Evolutionary conservation across 345 rosid species (phyloP), one percentile per base, ranked within the genome.

Genomic region (Populus simonii): DNA sequence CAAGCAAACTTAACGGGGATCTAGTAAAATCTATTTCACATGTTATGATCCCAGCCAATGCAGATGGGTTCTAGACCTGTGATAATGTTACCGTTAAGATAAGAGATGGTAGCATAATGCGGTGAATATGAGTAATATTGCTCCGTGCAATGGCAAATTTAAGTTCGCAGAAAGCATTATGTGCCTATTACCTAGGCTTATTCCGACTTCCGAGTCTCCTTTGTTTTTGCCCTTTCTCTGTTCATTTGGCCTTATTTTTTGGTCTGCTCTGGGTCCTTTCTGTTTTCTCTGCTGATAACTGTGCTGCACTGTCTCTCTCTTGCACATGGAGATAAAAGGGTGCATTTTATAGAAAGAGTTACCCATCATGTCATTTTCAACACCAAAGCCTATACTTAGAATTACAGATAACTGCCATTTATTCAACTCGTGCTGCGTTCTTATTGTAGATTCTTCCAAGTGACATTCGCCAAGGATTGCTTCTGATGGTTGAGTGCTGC

Each of bases 381-480:
- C 11, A 15, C 18, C 17, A 45, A 45, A 45, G 3, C 17, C 51
- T 45, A 0, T 13, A 2, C 49, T 45, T 45, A 13, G 51, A 13
- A 49, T 72, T 29, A 17, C 36, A 61, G 36, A 36, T 25, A 53
- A 68, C 3, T 59, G 7, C 39, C 20, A 10, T 36, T 66, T 38
- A 66, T 66, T 23, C 35, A 39, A 68, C 33, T 66, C n/a, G 27
- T 62, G 8, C 22, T 38, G 25, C 6, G 4, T 78, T 79, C 51
- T 55, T 25, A 68, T 29, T 74, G 41, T 85, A 96, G 98, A 89
- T 89, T 78, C 97, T 96, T 82, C 92, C 93, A 6, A 90, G 81
- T 78, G 99, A 96, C 65, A 96, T 96, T 77, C 89, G 94, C 43
- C 97, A 84, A 88, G 99, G 96, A 33, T 83, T 96, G 79, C 75